phyloP scores from a whole-genome alignment of 768 basidiomycete species.

The Trametes sanguinea region DNA sequence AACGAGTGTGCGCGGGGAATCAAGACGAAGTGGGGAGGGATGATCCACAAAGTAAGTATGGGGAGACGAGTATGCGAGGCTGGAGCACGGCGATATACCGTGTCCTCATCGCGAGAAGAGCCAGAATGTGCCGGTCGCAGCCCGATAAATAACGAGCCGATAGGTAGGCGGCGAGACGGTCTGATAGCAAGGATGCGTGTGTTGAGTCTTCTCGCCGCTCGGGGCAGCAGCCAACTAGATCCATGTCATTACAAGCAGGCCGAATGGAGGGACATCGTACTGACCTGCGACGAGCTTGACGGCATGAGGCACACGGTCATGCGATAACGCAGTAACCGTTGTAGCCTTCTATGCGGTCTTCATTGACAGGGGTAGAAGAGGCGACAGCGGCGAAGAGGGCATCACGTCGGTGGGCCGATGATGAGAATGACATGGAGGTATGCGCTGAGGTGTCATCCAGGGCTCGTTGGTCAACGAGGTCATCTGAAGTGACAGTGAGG shows the following conservation, averaged over 20 bases:
- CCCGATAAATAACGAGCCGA: neutral
- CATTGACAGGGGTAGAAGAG: neutral
- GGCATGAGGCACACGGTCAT: neutral
- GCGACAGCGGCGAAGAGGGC: neutral
- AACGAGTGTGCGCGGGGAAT: neutral
- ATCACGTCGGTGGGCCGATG: neutral
- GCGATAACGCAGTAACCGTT: neutral
- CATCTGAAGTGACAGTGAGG: neutral
- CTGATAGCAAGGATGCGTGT: neutral
- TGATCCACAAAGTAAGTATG: neutral
- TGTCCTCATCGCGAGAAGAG: neutral
- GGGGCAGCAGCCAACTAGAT: neutral
- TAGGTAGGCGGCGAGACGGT: neutral
- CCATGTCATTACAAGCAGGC: neutral
- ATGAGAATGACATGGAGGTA: neutral
- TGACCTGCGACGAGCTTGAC: too few relatives aligned
- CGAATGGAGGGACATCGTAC: neutral
- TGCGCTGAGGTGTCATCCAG: neutral
- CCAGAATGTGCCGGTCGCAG: neutral
- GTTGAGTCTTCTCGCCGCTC: too few relatives aligned
- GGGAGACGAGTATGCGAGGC: neutral
- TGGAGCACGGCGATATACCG: neutral
- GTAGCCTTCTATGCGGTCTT: neutral
- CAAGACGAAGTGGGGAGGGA: neutral
- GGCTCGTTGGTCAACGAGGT: neutral